These are phyloP conservation scores for Ophiocordyceps camponoti-floridani DNA, from an alignment of 2,329 filamentous ascomycete genomes.

Conservation along the genomic window DNA sequence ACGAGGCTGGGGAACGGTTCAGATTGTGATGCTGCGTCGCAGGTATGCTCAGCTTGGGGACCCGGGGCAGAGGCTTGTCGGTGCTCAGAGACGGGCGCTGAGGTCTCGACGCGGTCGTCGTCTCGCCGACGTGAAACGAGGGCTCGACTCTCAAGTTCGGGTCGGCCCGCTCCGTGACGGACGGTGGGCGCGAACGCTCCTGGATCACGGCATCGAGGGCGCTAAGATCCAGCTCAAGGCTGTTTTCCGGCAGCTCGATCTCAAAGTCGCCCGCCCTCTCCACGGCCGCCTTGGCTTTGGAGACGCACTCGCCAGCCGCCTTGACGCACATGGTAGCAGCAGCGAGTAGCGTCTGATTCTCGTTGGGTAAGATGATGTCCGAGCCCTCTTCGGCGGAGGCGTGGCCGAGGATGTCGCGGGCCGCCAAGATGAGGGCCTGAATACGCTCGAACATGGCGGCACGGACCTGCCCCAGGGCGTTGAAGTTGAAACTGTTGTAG, in stretches of 20 bases:
- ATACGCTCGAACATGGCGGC: conserved; percentile 65
- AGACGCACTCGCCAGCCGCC: conserved; percentile 78
- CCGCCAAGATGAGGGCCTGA: conserved; percentile 62
- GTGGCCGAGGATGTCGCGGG: conserved; percentile 58
- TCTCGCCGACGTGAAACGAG: conserved; percentile 18
- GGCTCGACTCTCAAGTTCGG: conserved; percentile 16
- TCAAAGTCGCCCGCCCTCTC: conserved; percentile 87
- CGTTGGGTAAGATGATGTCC: conserved; percentile 63
- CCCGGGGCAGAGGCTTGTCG: conserved; percentile 50
- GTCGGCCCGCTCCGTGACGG: conserved; percentile 17
- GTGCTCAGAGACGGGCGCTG: conserved; percentile 23
- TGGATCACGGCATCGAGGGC: conserved; percentile 26
- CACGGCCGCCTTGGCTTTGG: conserved; percentile 68
- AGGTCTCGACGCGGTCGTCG: conserved; percentile 16
- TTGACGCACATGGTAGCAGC: conserved; percentile 80
- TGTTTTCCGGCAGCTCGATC: conserved; percentile 47
- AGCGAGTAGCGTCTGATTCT: conserved; percentile 55
- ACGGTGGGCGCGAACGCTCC: conserved; percentile 14
- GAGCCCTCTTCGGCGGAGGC: conserved; percentile 47
- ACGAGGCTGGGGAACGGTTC: conserved; percentile 15
- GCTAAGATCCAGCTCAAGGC: conserved; percentile 36
- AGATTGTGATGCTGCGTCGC: conserved; percentile 6
- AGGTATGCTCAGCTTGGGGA: conserved; percentile 36
- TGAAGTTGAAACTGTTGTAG: conserved; percentile 52
- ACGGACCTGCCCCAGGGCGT: conserved; percentile 49